Evolutionary conservation across 768 basidiomycete genomes (phyloP).

Genomic region (Coprinopsis strossmayeri): DNA sequence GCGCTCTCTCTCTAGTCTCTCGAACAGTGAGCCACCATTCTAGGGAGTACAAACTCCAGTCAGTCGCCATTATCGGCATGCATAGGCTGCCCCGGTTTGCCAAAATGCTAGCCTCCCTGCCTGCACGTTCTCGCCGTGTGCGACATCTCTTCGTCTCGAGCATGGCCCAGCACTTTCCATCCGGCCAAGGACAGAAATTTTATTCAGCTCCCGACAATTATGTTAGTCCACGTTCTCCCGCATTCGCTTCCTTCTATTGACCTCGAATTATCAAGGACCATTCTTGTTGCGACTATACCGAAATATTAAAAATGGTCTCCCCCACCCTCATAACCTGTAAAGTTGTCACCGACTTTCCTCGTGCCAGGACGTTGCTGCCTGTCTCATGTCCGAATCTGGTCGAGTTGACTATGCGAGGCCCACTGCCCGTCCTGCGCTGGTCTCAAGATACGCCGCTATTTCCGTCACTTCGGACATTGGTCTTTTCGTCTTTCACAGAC

Average conservation of each 20-base stretch:
- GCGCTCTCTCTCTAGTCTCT: constrained; percentile 30
- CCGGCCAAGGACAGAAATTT: neutral
- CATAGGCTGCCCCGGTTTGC: constrained; percentile 20
- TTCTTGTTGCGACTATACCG: constrained; percentile 13
- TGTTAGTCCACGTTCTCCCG: neutral
- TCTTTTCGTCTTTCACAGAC: constrained; percentile 17
- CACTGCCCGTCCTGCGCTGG: constrained; percentile 17
- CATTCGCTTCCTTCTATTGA: neutral
- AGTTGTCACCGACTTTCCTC: constrained; percentile 18
- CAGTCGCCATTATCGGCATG: constrained; percentile 21
- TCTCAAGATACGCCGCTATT: constrained; percentile 11
- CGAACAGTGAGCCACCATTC: constrained; percentile 21
- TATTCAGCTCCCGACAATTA: neutral
- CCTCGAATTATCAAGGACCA: constrained; percentile 13
- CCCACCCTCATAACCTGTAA: constrained; percentile 19
- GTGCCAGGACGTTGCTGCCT: constrained; percentile 14
- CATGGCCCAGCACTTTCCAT: constrained; percentile 12
- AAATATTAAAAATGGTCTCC: constrained; percentile 16
- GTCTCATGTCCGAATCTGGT: constrained; percentile 19
- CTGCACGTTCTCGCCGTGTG: constrained; percentile 18
- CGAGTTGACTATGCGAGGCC: constrained; percentile 22
- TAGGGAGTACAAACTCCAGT: constrained; percentile 20
- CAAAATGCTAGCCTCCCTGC: constrained; percentile 15
- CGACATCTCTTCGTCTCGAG: constrained; percentile 23
- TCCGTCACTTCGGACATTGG: constrained; percentile 17